A percentile compares a stretch with the other conserved stretches of the same genome.
These are phyloP conservation scores for Pyrenopolyporus hunteri DNA, from an alignment of 495 filamentous ascomycete genomes.

Conservation along the genomic window DNA sequence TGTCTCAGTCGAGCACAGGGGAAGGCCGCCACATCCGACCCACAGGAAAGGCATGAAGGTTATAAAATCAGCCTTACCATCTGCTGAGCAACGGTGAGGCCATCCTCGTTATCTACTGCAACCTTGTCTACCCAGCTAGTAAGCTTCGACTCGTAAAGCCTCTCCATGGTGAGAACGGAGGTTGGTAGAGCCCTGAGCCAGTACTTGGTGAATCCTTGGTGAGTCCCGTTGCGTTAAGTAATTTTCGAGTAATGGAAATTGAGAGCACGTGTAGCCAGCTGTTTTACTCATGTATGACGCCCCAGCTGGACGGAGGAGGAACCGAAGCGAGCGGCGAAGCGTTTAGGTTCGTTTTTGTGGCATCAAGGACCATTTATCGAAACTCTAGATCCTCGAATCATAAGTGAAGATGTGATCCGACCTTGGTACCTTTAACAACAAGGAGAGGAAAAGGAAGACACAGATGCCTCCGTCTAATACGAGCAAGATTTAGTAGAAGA, in stretches of 20 bases:
- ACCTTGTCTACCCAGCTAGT: slow-evolving; percentile 58
- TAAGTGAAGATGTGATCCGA: neutral
- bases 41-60: neutral
- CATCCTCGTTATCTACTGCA: slow-evolving; percentile 75
- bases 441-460: slow-evolving; percentile 2
- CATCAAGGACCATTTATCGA: slow-evolving; percentile 12
- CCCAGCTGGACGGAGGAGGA: slow-evolving; percentile 2
- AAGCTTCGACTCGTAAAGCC: slow-evolving; percentile 33
- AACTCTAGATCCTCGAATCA: slow-evolving; percentile 29
- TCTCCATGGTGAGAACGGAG: slow-evolving; percentile 28
- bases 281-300: slow-evolving; percentile 17
- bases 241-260: slow-evolving; percentile 32
- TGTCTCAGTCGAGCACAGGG: neutral
- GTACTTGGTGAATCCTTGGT: slow-evolving; percentile 2
- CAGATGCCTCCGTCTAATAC: neutral
- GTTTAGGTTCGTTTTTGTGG: slow-evolving; percentile 15
- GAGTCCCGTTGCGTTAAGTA: slow-evolving; percentile 29
- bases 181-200: neutral
- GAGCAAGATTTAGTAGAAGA: neutral
- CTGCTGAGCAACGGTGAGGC: slow-evolving; percentile 80
- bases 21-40: neutral
- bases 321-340: slow-evolving; percentile 6
- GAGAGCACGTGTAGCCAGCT: neutral
- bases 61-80: slow-evolving; percentile 57
- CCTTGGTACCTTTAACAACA: neutral